Conservation (phyloP, 345 rosid genomes). For the Aethionema arabicum region DNA sequence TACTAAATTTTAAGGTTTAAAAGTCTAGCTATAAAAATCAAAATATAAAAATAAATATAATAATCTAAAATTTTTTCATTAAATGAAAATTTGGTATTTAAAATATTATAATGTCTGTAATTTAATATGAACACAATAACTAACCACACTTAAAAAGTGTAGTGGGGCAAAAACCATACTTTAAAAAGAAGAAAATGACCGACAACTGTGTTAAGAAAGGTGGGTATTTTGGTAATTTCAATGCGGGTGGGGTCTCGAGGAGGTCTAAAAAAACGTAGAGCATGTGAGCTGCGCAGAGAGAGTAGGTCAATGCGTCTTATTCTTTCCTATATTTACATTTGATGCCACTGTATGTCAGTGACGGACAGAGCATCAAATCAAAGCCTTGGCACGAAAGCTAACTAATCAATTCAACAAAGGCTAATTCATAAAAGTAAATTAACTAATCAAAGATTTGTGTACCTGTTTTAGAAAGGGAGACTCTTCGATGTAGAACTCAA, state of each 20-base stretch:
- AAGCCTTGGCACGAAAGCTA: slow-evolving; percentile 22
- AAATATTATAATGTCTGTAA: neutral
- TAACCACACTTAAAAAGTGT: slow-evolving; percentile 28
- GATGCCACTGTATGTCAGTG: slow-evolving; percentile 38
- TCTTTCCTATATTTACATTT: slow-evolving; percentile 9
- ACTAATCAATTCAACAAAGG: slow-evolving; percentile 9
- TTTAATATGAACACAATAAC: slow-evolving; percentile 11
- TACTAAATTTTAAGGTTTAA: too few species aligned
- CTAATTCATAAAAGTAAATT: too few species aligned
- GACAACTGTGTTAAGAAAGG: slow-evolving; percentile 19
- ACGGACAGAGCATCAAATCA: slow-evolving; percentile 38
- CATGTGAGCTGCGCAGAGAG: slow-evolving; percentile 17
- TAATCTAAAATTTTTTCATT: too few species aligned
- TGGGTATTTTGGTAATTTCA: slow-evolving; percentile 21
- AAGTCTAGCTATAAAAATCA: too few species aligned
- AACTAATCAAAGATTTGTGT: slow-evolving; percentile 27
- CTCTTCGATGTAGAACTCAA: slow-evolving; percentile 91
- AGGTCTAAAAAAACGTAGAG: slow-evolving; percentile 22
- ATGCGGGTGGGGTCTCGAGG: slow-evolving; percentile 31
- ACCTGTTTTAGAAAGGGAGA: slow-evolving; percentile 70
- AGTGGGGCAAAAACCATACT: slow-evolving; percentile 34
- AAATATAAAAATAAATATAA: too few species aligned
- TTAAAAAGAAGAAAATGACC: slow-evolving; percentile 29
- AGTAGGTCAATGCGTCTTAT: slow-evolving; percentile 22
- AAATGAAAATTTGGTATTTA: too few species aligned